Conservation (phyloP, 2,329 filamentous ascomycete genomes). For the Cladosporium cucumerinum region DNA sequence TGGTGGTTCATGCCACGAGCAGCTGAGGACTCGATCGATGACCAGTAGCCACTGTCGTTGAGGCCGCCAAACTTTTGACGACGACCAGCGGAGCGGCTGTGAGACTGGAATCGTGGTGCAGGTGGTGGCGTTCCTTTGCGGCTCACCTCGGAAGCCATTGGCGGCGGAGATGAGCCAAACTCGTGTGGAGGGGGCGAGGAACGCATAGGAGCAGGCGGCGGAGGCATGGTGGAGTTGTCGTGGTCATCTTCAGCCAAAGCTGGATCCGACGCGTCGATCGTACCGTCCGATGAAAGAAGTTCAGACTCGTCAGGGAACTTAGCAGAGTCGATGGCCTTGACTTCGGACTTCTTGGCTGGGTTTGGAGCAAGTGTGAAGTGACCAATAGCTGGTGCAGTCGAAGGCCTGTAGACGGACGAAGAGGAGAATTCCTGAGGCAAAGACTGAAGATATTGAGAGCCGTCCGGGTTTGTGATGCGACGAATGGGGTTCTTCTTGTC, state of each 20-base stretch:
- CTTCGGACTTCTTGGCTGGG: conserved; percentile 31
- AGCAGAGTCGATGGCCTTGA: conserved; percentile 48
- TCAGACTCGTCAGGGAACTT: conserved; percentile 52
- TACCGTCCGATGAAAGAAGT: conserved; percentile 48
- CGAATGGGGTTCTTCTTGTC: conserved; percentile 65
- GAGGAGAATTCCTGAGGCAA: conserved; percentile 29
- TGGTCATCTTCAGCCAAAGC: conserved; percentile 47
- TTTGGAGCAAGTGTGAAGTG: conserved; percentile 36
- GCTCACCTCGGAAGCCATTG: conserved; percentile 63
- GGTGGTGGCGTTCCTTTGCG: conserved; percentile 75
- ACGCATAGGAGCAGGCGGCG: conserved; percentile 47
- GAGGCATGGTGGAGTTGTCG: conserved; percentile 37
- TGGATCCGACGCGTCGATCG: conserved; percentile 51
- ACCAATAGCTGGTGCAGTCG: conserved; percentile 38
- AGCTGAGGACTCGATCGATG: conserved; percentile 87
- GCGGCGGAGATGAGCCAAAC: conserved; percentile 91
- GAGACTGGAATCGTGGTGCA: conserved; percentile 56
- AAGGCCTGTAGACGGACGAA: conserved; percentile 31
- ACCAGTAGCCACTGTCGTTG: conserved; percentile 96
- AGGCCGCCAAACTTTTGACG: conserved; percentile 76
- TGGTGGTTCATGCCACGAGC: conserved; percentile 62
- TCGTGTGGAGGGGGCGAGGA: conserved; percentile 68
- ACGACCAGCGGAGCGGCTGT: conserved; percentile 62
- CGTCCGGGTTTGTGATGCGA: conserved; percentile 55
- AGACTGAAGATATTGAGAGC: conserved; percentile 32